phyloP scores from a whole-genome alignment of 2,329 filamentous ascomycete species.

The Macrophomina pseudophaseolina region DNA sequence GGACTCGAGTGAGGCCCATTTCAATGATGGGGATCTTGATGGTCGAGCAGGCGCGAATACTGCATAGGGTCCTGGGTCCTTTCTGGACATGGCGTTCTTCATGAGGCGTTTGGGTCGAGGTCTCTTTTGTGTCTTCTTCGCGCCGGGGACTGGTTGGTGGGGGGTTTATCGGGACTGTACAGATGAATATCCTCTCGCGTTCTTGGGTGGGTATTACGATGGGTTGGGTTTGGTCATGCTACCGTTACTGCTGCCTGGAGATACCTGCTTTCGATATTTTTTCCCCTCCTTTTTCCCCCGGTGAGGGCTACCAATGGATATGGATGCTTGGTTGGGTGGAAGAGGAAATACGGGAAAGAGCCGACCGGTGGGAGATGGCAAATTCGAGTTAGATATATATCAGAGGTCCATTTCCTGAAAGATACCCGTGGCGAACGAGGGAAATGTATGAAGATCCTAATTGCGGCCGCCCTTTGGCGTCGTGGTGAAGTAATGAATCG shows the following conservation, averaged over 20 bases:
- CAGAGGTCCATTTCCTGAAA: neutral
- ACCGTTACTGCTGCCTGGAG: neutral
- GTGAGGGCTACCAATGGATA: neutral
- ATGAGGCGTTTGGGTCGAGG: neutral
- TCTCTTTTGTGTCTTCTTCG: neutral
- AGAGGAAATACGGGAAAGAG: neutral
- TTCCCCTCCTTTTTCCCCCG: neutral
- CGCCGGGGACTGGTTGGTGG: neutral
- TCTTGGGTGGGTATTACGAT: neutral
- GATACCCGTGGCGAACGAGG: constrained; percentile 8
- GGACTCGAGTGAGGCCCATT: neutral
- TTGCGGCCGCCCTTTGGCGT: no score
- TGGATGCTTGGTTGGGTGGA: neutral
- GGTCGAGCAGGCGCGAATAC: neutral
- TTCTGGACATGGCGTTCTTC: neutral
- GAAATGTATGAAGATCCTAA: neutral
- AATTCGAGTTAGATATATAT: constrained; percentile 2
- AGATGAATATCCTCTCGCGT: neutral
- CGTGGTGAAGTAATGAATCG: no score
- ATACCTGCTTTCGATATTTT: neutral
- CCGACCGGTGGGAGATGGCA: neutral
- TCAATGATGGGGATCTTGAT: neutral
- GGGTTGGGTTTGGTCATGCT: neutral
- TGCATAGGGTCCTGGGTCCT: neutral
- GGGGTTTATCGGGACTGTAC: neutral